Evolutionary conservation across 306 rosid genomes (phyloP), one percentile per base, ranked within the genome.

Genomic region (Trichosanthes truncata): DNA sequence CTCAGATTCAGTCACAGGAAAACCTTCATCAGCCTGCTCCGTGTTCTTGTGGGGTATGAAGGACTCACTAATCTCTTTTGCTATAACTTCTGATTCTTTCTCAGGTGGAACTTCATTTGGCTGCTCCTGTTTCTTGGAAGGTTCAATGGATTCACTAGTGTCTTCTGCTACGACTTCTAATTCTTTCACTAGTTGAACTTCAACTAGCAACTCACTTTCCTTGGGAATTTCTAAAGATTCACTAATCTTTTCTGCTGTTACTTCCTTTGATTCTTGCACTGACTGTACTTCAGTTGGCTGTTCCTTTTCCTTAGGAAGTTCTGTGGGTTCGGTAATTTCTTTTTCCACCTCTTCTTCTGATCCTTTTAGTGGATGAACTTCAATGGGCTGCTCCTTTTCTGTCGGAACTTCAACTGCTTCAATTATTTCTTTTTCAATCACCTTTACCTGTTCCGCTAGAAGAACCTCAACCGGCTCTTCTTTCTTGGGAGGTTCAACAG

Each of bases 141-240:
- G 40, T 72, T 45, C 18, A 72, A 45, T 43, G 56, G 77, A 45
- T 72, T 45, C 77, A 46, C 40, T 45, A 72, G 7, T 45, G 38
- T 13, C 57, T 43, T 14, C 12, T 15, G 21, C 76, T 25, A 43
- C 33, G 33, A 71, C 76, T 71, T 71, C 77, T 48, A 51, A 35
- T 62, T 65, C 81, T 79, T 79, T 49, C 48, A 31, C 62, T 7
- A 20, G 46, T n/a, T 52, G 79, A 52, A 31, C 79, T 55, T 75
- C 79, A 51, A 17, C 3, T 40, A 31, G 62, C 63, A 49, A 31
- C 29, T 35, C 63, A 26, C 40, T 21, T 33, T 33, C 65, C 65
- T 52, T 25, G 23, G 77, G 55, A 45, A 45, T 1, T 45, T 71
- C 77, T 41, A 45, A 11, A 25, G 38, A 71, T 71, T 71, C 57